Base-by-base conservation (phyloP, 1,284 basidiomycete genomes). In the Somion occarium region DNA sequence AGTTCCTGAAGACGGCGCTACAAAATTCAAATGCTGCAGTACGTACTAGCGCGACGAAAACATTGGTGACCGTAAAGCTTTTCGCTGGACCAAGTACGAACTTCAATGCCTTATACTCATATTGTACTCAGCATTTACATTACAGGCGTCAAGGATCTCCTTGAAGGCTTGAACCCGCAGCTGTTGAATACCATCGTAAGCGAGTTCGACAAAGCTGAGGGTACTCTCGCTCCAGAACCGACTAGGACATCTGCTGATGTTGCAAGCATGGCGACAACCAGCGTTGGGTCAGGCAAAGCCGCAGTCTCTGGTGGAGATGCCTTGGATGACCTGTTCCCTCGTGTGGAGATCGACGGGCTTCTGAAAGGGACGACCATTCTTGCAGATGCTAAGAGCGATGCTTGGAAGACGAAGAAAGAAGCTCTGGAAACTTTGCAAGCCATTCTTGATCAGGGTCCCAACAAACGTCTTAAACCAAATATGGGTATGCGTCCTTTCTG, bases 351-450 rank as follows among this genome's bases (percentile, higher is more conserved):
- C 44, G 96, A 99, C 60, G 79, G 83, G 52, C 70, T 99, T 22
- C 73, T 99, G 37, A 87, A 89, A 54, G 84, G 87, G n/a, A 91
- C 92, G 0, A 83, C 83, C 1, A 88, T 98, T 44, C 70, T 95
- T 24, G 74, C 83, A 1, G 91, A 93, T 61, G 79, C 85, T 9
- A 91, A 91, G 70, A 93, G 84, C 59, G 97, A 98, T 60, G 86
- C 92, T 0, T 99, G 97, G 97, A 99, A 99, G 72, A 85, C 83
- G 4, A 89, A 96, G 71, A 99, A 99, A 69, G 97, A 98, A 64
- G 94, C 91, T 1, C 76, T 99, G 50, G 97, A 99, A 64, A 75
- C 78, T 1, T 70, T 99, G 13, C 89, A 91, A 59, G 83, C 80
- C 0, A 81, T 94, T 49, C 71, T 99, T 38, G 93, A 97, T 61